phyloP scores from a whole-genome alignment of 192 early-diverging fungal species.

The Jimgerdemannia lactiflua region DNA sequence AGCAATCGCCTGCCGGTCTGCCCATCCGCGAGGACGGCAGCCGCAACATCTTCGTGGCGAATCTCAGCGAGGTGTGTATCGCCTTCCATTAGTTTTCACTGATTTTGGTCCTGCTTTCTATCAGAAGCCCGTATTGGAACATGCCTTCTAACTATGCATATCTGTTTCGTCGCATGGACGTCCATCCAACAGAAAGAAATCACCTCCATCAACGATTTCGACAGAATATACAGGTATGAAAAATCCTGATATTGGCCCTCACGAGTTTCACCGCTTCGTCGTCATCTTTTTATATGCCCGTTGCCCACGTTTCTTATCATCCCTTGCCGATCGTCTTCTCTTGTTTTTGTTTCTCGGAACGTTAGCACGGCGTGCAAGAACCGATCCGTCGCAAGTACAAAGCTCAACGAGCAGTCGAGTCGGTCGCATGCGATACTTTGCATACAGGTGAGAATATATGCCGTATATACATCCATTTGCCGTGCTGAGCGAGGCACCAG shows the following conservation, averaged over 20 bases:
- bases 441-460: slow-evolving; percentile 35
- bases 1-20: slow-evolving; percentile 29
- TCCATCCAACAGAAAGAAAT: slow-evolving; percentile 29
- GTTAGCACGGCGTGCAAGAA: slow-evolving; percentile 45
- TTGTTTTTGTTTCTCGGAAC: background rate
- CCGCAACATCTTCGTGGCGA: slow-evolving; percentile 52
- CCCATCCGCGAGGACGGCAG: slow-evolving; percentile 55
- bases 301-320: too few relatives aligned
- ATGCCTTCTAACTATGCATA: background rate
- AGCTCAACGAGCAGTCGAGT: slow-evolving; percentile 59
- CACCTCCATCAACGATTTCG: slow-evolving; percentile 49
- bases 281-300: too few relatives aligned
- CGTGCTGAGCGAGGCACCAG: too few relatives aligned
- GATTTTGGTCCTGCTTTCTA: background rate
- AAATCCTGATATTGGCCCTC: background rate
- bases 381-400: slow-evolving; percentile 60
- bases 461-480: too few relatives aligned
- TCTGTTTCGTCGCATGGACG: background rate
- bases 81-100: background rate
- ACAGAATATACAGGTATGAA: slow-evolving; percentile 19
- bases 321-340: background rate
- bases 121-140: background rate
- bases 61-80: slow-evolving; percentile 42
- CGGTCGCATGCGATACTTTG: slow-evolving; percentile 65
- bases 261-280: background rate